Evolutionary conservation across 176 grass and related monocot genomes (phyloP).

Genomic region (Zoysia japonica): DNA sequence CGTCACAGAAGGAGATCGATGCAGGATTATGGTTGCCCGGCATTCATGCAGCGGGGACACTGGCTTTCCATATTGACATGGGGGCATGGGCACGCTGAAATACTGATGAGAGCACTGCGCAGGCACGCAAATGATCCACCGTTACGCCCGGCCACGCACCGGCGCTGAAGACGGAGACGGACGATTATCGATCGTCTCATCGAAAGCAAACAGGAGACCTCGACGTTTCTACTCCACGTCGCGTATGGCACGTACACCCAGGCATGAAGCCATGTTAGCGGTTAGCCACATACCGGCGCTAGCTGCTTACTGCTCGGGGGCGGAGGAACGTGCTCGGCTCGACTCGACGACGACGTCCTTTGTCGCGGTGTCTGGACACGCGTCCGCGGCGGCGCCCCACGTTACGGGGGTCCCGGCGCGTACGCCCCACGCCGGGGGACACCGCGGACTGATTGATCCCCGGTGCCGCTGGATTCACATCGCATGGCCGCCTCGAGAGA

Average conservation of each 20-base stretch:
- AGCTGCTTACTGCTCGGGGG: background rate
- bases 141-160: background rate
- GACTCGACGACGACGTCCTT: background rate
- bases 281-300: too few relatives aligned
- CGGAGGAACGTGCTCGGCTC: background rate
- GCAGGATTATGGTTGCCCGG: background rate
- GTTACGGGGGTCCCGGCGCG: background rate
- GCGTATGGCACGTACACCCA: too few relatives aligned
- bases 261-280: too few relatives aligned
- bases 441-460: too few relatives aligned
- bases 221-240: background rate
- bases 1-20: background rate
- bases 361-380: background rate
- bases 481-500: background rate
- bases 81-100: background rate
- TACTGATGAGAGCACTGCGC: background rate
- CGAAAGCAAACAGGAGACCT: background rate
- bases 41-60: background rate
- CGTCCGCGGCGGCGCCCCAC: background rate
- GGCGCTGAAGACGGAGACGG: background rate
- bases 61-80: background rate
- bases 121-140: background rate
- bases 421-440: conserved; percentile 28
- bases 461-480: conserved; percentile 30
- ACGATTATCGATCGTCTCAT: background rate